Conservation (phyloP, 208 protist species). For the Trypanosoma grayi region DNA sequence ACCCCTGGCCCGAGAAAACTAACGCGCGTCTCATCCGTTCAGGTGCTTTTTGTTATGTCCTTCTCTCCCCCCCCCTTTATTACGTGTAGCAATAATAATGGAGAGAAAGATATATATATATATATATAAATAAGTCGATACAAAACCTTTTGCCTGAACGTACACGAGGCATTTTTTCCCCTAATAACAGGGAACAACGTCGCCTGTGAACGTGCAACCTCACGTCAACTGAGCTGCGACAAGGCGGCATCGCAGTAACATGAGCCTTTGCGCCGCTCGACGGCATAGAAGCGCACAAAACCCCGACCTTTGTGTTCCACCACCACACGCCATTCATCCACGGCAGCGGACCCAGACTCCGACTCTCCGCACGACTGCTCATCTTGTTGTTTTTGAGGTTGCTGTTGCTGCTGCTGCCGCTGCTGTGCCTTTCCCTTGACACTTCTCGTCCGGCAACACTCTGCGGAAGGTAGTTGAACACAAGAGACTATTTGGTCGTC, state of each 20-base stretch:
- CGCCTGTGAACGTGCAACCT: neutral
- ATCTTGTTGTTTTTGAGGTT: neutral
- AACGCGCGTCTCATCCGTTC: conserved; percentile 38
- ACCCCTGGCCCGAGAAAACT: conserved; percentile 81
- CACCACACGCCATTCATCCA: conserved; percentile 22
- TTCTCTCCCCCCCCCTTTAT: neutral
- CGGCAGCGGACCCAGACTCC: neutral
- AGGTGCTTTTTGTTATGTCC: neutral
- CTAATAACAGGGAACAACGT: too few relatives aligned
- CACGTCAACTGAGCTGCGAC: conserved; percentile 8
- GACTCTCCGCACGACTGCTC: neutral
- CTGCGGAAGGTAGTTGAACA: conserved; percentile 15
- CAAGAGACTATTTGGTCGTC: conserved; percentile 20
- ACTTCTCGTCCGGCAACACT: conserved; percentile 2
- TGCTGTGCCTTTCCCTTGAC: neutral
- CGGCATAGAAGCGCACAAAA: conserved; percentile 24
- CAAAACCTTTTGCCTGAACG: too few relatives aligned
- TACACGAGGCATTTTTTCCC: too few relatives aligned
- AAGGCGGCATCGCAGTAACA: conserved; percentile 22
- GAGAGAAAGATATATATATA: conserved; percentile 12
- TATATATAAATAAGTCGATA: too few relatives aligned
- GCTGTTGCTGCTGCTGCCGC: too few relatives aligned
- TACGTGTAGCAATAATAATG: neutral
- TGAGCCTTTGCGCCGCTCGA: conserved; percentile 9
- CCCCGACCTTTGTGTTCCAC: conserved; percentile 25